Base-by-base conservation (phyloP, 179 eudicot genomes). In the Actinidia chinensis region DNA sequence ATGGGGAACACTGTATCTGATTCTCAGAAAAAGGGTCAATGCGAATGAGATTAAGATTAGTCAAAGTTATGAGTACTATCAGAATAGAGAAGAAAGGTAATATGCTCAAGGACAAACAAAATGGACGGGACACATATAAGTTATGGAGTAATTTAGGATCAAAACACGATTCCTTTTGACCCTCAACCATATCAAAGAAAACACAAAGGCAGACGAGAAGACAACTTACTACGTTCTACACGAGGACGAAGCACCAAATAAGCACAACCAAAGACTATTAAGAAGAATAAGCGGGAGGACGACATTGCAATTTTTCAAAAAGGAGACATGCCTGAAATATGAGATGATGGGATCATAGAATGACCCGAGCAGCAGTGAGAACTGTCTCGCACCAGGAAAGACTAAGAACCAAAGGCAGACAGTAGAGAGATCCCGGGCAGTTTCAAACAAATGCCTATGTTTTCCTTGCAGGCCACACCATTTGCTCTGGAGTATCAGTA, bases 201-300 rank as follows among this genome's bases (percentile, higher is more conserved):
- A 71, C 59, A 50, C 59, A 22, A 71, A 20, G 13, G 52, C 47
- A 54, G 43, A 58, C 54, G 67, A 18, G 68, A 46, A 3, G 50
- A 23, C 25, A 56, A 52, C 25, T 73, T 73, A 51, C 6, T 54
- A 7, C 76, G 20, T n/a, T 73, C 63, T 9, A 51, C 63, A 52
- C 13, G 20, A 22, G 64, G 76, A 58, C 36, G 52, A 59, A 56
- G 77, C 8, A 61, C 54, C 60, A 61, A 61, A 47, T 42, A 75
- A 17, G 69, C 61, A 17, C 58, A 60, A 25, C n/a, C n/a, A n/a
- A n/a, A n/a, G n/a, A n/a, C n/a, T n/a, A n/a, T n/a, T n/a, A n/a
- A 47, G 22, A 47, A 2, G 58, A 68, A 25, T 70, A 25, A 9
- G 48, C 0, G 8, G 56, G 69, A 74, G 77, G 2, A 23, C 42